These are phyloP conservation scores for Aeschynomene evenia DNA, from an alignment of 306 rosid species.

Conservation along the genomic window DNA sequence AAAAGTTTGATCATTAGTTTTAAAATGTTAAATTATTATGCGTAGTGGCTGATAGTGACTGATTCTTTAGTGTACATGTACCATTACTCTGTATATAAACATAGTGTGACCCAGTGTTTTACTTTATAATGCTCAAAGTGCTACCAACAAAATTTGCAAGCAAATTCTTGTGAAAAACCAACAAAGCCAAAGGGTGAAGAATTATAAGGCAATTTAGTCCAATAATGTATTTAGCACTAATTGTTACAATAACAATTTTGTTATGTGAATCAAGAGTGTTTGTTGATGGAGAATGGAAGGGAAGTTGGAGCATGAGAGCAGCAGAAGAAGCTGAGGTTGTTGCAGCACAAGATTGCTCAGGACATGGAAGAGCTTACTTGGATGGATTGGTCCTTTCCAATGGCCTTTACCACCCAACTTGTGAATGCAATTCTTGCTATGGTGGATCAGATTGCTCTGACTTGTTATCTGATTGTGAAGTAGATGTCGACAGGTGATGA, in stretches of 20 bases:
- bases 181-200: neutral
- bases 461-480: slow-evolving; percentile 26
- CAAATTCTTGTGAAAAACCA: too few species aligned
- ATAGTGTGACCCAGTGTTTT: neutral
- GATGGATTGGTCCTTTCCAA: slow-evolving; percentile 47
- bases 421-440: slow-evolving; percentile 57
- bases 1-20: too few species aligned
- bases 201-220: neutral
- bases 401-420: slow-evolving; percentile 35
- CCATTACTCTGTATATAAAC: too few species aligned
- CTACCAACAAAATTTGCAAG: neutral
- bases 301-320: slow-evolving; percentile 42
- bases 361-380: slow-evolving; percentile 57
- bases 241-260: neutral
- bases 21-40: too few species aligned
- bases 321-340: slow-evolving; percentile 49
- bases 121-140: neutral
- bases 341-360: slow-evolving; percentile 51
- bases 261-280: neutral
- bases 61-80: too few species aligned
- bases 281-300: slow-evolving; percentile 23
- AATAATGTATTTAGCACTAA: neutral
- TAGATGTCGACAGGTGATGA: slow-evolving; percentile 36
- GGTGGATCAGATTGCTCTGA: slow-evolving; percentile 42
- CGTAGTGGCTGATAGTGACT: too few species aligned